Evolutionary conservation across 306 rosid species (phyloP).

Genomic region (Sphenostylis stenocarpa): DNA sequence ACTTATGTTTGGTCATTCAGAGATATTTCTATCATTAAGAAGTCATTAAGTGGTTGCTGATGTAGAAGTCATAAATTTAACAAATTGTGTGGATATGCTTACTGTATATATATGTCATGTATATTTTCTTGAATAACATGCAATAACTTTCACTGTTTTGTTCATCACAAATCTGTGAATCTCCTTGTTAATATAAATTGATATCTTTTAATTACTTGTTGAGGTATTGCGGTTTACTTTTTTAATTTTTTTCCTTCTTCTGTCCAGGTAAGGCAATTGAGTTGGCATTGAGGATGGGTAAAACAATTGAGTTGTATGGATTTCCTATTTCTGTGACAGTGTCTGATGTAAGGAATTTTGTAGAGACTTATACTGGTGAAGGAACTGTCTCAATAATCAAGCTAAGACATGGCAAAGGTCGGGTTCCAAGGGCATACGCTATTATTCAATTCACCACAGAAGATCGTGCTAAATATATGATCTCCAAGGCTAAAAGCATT

Average conservation of each 20-base stretch:
- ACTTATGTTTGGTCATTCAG: background rate
- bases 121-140: background rate
- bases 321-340: constrained; percentile 45
- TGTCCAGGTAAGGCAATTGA: constrained; percentile 27
- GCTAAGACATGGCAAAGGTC: constrained; percentile 42
- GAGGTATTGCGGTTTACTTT: background rate
- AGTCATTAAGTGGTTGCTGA: background rate
- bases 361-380: constrained; percentile 57
- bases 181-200: background rate
- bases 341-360: constrained; percentile 31
- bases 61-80: background rate
- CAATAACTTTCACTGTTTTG: background rate
- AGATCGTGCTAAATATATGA: constrained; percentile 38
- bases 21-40: background rate
- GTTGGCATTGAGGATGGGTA: constrained; percentile 49
- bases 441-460: constrained; percentile 56
- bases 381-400: constrained; percentile 60
- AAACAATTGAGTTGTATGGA: constrained; percentile 66
- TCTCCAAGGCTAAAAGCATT: constrained; percentile 12
- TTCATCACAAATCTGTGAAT: background rate
- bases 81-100: background rate
- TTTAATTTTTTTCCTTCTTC: background rate
- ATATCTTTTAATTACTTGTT: background rate
- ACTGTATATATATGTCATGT: background rate
- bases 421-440: constrained; percentile 47